Evolutionary conservation across 768 basidiomycete genomes (phyloP).

Genomic region (Boletus tomentosulus): DNA sequence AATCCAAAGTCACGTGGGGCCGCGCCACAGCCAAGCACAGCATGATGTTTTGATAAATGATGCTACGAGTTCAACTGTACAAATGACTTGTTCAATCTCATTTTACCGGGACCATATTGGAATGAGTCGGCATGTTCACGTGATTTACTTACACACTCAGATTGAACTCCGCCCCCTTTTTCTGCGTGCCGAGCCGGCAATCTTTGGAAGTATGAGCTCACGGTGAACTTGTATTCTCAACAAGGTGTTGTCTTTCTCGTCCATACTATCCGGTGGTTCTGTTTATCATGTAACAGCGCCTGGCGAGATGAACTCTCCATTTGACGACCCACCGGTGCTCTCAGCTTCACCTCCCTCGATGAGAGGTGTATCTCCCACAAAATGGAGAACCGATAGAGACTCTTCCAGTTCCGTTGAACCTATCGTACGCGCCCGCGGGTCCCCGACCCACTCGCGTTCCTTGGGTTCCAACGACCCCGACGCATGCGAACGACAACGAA

Average conservation of each 20-base stretch:
- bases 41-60: no score
- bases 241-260: conserved; percentile 14
- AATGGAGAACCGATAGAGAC: conserved; percentile 30
- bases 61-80: no score
- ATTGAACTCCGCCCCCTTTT: not conserved
- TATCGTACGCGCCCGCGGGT: conserved; percentile 45
- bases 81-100: no score
- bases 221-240: not conserved
- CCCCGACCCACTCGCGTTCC: conserved; percentile 59
- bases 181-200: not conserved
- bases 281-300: not conserved
- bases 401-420: conserved; percentile 39
- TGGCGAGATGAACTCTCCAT: conserved; percentile 37
- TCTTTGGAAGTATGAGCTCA: not conserved
- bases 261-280: not conserved
- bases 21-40: no score
- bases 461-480: conserved; percentile 70
- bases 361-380: conserved; percentile 36
- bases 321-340: conserved; percentile 29
- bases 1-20: no score
- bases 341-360: conserved; percentile 44
- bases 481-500: conserved; percentile 79
- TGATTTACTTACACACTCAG: not conserved
- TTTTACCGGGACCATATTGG: no score
- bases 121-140: no score